Conservation (phyloP, 73 alveolate species). For the Symbiodinium natans region DNA sequence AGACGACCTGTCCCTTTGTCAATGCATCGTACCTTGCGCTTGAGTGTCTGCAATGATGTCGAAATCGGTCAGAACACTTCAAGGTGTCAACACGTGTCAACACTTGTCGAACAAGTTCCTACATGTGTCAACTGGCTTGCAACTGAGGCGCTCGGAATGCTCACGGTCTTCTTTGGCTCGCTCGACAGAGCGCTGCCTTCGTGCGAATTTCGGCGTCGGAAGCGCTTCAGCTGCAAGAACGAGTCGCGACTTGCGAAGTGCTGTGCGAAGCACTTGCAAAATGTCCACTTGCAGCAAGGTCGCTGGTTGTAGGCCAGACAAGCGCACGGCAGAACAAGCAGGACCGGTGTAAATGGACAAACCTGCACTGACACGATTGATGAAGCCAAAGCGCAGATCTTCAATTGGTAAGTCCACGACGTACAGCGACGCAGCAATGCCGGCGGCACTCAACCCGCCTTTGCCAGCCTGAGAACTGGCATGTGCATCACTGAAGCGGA, state of each 20-base stretch:
- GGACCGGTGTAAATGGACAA: conserved; percentile 47
- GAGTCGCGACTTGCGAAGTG: background rate
- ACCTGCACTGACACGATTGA: background rate
- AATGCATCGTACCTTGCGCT: background rate
- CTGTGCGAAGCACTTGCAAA: background rate
- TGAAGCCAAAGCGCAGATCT: background rate
- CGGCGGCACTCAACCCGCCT: conserved; percentile 33
- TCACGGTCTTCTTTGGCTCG: background rate
- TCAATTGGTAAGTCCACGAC: background rate
- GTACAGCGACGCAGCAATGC: conserved; percentile 43
- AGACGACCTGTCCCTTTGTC: background rate
- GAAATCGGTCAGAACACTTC: too few species aligned
- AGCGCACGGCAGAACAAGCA: conserved; percentile 55
- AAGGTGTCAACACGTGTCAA: too few species aligned
- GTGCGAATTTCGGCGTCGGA: background rate
- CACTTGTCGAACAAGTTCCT: too few species aligned
- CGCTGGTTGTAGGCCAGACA: conserved; percentile 12
- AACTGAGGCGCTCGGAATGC: too few species aligned
- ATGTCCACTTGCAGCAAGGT: background rate
- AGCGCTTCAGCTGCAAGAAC: too few species aligned
- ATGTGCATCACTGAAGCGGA: background rate
- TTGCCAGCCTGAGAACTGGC: conserved; percentile 54
- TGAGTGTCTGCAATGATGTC: too few species aligned
- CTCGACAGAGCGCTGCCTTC: background rate
- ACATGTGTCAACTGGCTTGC: too few species aligned